phyloP scores from a whole-genome alignment of 2,329 filamentous ascomycete genomes.

The Xylariaceae sp. region DNA sequence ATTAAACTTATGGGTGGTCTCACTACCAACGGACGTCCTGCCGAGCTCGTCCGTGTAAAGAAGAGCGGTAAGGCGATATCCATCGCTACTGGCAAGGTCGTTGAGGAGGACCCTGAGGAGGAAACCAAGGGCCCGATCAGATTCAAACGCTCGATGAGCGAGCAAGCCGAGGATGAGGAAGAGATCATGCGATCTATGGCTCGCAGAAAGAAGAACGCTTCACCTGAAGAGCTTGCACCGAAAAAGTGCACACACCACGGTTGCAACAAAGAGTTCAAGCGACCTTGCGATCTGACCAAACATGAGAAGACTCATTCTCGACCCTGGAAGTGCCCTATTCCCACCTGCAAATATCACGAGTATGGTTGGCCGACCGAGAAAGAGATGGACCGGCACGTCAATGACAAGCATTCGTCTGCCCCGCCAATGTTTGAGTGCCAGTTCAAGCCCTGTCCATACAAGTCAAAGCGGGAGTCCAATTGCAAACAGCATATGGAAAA shows the following conservation, averaged over 20 bases:
- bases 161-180: conserved; percentile 77
- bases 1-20: conserved; percentile 82
- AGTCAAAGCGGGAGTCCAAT: conserved; percentile 94
- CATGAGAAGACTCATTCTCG: conserved; percentile 97
- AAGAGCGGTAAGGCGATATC: conserved; percentile 81
- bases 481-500: conserved; percentile 99
- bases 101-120: conserved; percentile 55
- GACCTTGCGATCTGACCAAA: conserved; percentile 96
- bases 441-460: conserved; percentile 84
- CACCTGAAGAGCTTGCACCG: conserved; percentile 78
- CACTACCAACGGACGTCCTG: conserved; percentile 77
- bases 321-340: conserved; percentile 87
- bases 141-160: conserved; percentile 68
- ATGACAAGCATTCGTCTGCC: conserved; percentile 87
- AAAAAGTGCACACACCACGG: conserved; percentile 74
- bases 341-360: conserved; percentile 85
- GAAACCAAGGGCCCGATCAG: conserved; percentile 51
- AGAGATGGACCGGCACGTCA: conserved; percentile 92
- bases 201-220: conserved; percentile 89
- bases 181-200: conserved; percentile 91
- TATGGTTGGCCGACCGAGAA: conserved; percentile 97
- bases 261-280: conserved; percentile 92
- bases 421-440: conserved; percentile 83
- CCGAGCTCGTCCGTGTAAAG: conserved; percentile 80
- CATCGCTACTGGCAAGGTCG: conserved; percentile 68